Base-by-base conservation (phyloP, 2,329 filamentous ascomycete genomes). In the Akanthomyces dipterigenus region DNA sequence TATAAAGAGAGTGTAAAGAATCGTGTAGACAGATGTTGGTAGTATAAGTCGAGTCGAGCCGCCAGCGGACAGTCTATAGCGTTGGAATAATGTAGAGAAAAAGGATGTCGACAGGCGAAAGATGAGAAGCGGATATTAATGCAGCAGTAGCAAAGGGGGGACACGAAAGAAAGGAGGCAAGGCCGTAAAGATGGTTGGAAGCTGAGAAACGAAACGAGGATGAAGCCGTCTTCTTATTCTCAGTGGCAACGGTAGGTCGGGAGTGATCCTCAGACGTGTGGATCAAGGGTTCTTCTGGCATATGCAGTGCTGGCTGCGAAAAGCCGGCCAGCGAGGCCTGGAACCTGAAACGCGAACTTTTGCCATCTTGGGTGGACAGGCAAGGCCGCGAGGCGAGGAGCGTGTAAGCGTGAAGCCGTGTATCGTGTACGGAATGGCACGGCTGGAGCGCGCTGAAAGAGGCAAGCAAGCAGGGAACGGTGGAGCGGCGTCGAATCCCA, bases 171-270 rank as follows among this genome's bases (percentile, higher is more conserved):
- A 60, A 42, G 34, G 51, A 55, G 62, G 24, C 55, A 59, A 55
- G 50, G 28, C 34, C 55, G 34, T 26, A 46, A 28, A 63, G 65
- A 64, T 63, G 66, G 66, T 65, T 65, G 64, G 66, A 67, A 65
- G 66, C 64, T 64, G 65, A 49, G 64, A 64, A 63, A 63, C 65
- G 66, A 65, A 60, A 54, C 40, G 22, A 40, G 66, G 70, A 68
- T 67, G 64, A 69, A 50, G 55, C 45, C 63, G 57, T 66, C 65
- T 71, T 70, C 69, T 71, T 71, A 69, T 71, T 50, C 65, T 68
- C 64, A 61, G 48, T n/a, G 38, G 24, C 48, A 54, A 22, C 38
- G 55, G 62, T 53, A 50, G 56, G 57, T 54, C 51, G 43, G 43
- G 49, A 60, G 28, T 34, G 55, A 46, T 56, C n/a, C n/a, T 46